These are phyloP conservation scores for Rutstroemia sp. DNA, from an alignment of 2,329 filamentous ascomycete genomes.

Conservation along the genomic window DNA sequence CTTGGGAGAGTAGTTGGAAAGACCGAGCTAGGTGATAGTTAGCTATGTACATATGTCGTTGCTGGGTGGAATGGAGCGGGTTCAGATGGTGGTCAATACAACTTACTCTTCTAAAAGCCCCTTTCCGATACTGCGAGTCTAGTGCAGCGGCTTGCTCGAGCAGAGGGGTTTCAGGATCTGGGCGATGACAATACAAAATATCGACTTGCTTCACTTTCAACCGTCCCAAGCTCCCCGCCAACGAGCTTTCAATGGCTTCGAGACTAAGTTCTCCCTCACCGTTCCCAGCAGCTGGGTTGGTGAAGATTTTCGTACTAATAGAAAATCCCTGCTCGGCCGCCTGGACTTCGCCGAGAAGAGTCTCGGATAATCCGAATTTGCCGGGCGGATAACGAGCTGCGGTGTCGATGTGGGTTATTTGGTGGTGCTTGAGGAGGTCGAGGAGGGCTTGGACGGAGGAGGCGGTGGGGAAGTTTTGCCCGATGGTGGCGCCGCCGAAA, in stretches of 20 bases:
- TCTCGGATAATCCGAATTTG: conserved; percentile 7
- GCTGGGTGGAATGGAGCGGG: not conserved
- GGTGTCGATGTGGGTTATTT: conserved; percentile 10
- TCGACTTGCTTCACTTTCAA: conserved; percentile 1
- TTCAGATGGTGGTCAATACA: too few relatives aligned
- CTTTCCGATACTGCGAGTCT: conserved; percentile 23
- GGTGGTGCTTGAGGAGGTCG: not conserved
- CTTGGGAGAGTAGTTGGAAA: not conserved
- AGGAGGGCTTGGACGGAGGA: not conserved
- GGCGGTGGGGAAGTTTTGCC: not conserved
- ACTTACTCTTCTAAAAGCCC: conserved; percentile 21
- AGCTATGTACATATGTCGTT: not conserved
- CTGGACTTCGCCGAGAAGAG: conserved; percentile 1
- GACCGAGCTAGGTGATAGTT: conserved; percentile 9
- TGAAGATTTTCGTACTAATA: conserved; percentile 11
- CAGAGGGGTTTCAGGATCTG: conserved; percentile 19
- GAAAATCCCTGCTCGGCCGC: conserved; percentile 6
- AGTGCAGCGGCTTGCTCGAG: conserved; percentile 18
- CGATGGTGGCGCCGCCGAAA: conserved; percentile 2
- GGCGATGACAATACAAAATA: conserved; percentile 5
- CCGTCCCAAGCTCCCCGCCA: not conserved
- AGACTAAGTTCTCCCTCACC: not conserved
- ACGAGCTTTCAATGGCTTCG: not conserved
- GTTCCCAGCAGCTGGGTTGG: not conserved
- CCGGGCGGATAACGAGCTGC: conserved; percentile 9